phyloP scores from a whole-genome alignment of 257 asterid species.

The Voacanga thouarsii region DNA sequence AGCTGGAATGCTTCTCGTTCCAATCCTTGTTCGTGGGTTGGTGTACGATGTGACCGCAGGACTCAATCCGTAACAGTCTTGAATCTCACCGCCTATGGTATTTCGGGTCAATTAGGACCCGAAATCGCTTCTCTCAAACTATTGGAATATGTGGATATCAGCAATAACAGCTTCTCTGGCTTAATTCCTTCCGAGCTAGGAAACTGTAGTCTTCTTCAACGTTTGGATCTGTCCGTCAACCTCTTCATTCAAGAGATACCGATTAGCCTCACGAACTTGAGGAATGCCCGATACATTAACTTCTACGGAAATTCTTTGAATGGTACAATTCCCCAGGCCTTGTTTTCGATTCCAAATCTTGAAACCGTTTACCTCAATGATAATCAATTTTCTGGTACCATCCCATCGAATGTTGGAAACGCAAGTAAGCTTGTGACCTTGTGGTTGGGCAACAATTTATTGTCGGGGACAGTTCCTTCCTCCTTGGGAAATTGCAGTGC shows the following conservation, averaged over 20 bases:
- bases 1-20: slow-evolving; percentile 82
- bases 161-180: slow-evolving; percentile 48
- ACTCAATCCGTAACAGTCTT: slow-evolving; percentile 31
- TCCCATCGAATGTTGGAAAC: slow-evolving; percentile 53
- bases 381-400: slow-evolving; percentile 62
- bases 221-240: slow-evolving; percentile 54
- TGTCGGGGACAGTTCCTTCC: slow-evolving; percentile 63
- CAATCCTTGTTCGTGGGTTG: slow-evolving; percentile 81
- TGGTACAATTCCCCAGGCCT: slow-evolving; percentile 58
- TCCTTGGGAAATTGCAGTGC: slow-evolving; percentile 60
- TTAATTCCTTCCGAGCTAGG: slow-evolving; percentile 46
- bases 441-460: slow-evolving; percentile 37
- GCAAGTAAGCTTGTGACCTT: slow-evolving; percentile 32
- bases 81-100: slow-evolving; percentile 45
- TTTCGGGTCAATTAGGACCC: slow-evolving; percentile 68
- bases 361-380: slow-evolving; percentile 32
- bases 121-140: slow-evolving; percentile 50
- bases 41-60: slow-evolving; percentile 52
- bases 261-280: slow-evolving; percentile 46
- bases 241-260: slow-evolving; percentile 60
- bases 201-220: slow-evolving; percentile 43
- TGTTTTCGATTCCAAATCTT: slow-evolving; percentile 51
- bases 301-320: slow-evolving; percentile 48
- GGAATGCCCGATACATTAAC: slow-evolving; percentile 31
- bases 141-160: slow-evolving; percentile 41